Conservation (phyloP, 495 filamentous ascomycete genomes). For the Aspergillus conjunctus region DNA sequence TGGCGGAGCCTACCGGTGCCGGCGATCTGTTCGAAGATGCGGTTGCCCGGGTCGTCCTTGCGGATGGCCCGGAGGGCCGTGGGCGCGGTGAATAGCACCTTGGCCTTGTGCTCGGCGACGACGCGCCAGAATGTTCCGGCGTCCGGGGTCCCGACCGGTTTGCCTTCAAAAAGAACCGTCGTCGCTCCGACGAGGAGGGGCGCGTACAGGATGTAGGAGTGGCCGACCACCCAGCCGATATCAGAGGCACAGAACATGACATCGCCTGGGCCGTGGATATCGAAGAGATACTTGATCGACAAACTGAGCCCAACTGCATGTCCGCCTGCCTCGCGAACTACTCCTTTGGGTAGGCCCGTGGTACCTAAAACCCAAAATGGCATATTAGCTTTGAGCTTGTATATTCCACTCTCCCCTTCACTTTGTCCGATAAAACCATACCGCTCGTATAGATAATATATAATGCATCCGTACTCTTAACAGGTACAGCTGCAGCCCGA, state of each 20-base stretch:
- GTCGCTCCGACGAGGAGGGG: constrained; percentile 82
- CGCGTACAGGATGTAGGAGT: constrained; percentile 84
- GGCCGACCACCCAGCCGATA: constrained; percentile 84
- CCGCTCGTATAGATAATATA: constrained; percentile 91
- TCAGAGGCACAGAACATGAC: constrained; percentile 85
- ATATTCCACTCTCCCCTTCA: no score
- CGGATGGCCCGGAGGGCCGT: constrained; percentile 86
- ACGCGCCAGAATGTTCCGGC: constrained; percentile 87
- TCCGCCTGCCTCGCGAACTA: constrained; percentile 79
- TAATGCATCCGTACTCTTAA: constrained; percentile 72
- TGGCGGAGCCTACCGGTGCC: constrained; percentile 65
- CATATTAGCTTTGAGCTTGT: no score
- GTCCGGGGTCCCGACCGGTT: constrained; percentile 87
- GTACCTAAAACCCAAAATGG: constrained; percentile 55
- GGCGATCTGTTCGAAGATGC: constrained; percentile 61
- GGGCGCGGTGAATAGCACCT: constrained; percentile 81
- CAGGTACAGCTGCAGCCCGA: constrained; percentile 70
- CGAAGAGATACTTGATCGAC: constrained; percentile 77
- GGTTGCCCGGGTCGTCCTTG: constrained; percentile 77
- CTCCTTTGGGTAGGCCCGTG: constrained; percentile 86
- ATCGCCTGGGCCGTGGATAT: constrained; percentile 76
- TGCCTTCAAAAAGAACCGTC: constrained; percentile 88
- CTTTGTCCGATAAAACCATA: no score
- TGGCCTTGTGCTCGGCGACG: constrained; percentile 81
- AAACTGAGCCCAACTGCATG: constrained; percentile 85